Evolutionary conservation across 192 early-diverging fungal genomes (phyloP).

Genomic region (Spizellomyces sp.): DNA sequence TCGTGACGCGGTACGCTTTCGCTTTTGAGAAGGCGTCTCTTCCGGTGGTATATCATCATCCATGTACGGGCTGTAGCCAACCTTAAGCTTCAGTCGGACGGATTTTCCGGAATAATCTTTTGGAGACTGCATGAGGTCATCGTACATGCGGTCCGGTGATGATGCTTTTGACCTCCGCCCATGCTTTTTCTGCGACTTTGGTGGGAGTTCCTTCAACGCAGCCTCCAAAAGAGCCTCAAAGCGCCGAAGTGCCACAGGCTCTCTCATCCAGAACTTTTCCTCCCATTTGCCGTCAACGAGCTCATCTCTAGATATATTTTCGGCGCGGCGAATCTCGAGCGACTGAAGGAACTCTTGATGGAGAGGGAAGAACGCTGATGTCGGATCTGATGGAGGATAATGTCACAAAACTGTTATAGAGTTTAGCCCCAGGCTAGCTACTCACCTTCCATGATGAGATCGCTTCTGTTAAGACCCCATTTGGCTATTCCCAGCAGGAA

Average conservation of each 20-base stretch:
- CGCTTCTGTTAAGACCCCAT: constrained; percentile 68
- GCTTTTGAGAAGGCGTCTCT: constrained; percentile 13
- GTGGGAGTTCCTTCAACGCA: constrained; percentile 31
- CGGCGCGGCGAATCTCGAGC: constrained; percentile 24
- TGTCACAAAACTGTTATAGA: neutral
- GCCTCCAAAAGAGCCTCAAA: constrained; percentile 49
- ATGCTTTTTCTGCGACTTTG: constrained; percentile 20
- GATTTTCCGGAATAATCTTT: constrained; percentile 22
- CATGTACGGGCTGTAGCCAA: neutral
- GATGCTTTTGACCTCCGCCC: constrained; percentile 19
- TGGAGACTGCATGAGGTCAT: constrained; percentile 2
- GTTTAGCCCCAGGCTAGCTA: neutral
- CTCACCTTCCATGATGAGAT: constrained; percentile 65
- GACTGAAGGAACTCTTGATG: constrained; percentile 48
- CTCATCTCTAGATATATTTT: constrained; percentile 22
- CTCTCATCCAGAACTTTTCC: constrained; percentile 57
- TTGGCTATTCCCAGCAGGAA: constrained; percentile 71
- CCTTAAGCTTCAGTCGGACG: constrained; percentile 26
- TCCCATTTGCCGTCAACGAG: constrained; percentile 44
- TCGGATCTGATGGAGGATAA: constrained; percentile 32
- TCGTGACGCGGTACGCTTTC: constrained; percentile 17
- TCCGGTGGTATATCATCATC: neutral
- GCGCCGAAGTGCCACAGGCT: constrained; percentile 46
- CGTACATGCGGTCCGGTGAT: constrained; percentile 15
- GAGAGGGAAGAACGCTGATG: constrained; percentile 42